A percentile compares a stretch with the other conserved stretches of the same genome.
Evolutionary conservation across 805 yeast species (phyloP).

Genomic region (Maudiozyma pseudohumilis): DNA sequence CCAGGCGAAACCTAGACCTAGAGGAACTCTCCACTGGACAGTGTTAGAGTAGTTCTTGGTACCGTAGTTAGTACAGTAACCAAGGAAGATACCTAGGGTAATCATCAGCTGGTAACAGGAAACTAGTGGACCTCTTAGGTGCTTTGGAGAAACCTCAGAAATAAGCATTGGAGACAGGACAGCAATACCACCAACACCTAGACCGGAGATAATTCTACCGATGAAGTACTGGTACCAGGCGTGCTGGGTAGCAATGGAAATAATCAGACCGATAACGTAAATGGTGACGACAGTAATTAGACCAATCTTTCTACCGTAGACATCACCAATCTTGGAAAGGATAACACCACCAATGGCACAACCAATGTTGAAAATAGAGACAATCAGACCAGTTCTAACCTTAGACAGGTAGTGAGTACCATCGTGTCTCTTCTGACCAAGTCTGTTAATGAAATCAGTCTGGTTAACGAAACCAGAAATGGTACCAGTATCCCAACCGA

Average conservation of each 20-base stretch:
- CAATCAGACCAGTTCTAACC: slow-evolving; percentile 40
- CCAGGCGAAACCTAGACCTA: slow-evolving; percentile 46
- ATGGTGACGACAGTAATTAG: slow-evolving; percentile 51
- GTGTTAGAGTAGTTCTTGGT: slow-evolving; percentile 53
- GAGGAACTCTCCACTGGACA: slow-evolving; percentile 66
- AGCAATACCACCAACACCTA: slow-evolving; percentile 68
- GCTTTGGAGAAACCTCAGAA: slow-evolving; percentile 30
- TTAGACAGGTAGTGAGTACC: slow-evolving; percentile 37
- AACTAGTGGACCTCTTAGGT: slow-evolving; percentile 60
- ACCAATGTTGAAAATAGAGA: slow-evolving; percentile 59
- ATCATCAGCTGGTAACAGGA: slow-evolving; percentile 61
- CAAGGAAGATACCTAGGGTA: slow-evolving; percentile 64
- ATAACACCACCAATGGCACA: slow-evolving; percentile 66
- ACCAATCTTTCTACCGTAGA: slow-evolving; percentile 57
- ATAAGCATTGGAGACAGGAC: slow-evolving; percentile 67
- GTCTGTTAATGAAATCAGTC: slow-evolving; percentile 43
- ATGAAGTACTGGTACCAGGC: slow-evolving; percentile 64
- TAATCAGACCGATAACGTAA: slow-evolving; percentile 56
- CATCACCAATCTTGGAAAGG: slow-evolving; percentile 50
- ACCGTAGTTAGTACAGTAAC: slow-evolving; percentile 65
- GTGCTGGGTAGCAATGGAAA: slow-evolving; percentile 46
- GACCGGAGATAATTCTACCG: slow-evolving; percentile 61
- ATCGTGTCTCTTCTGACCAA: slow-evolving; percentile 35
- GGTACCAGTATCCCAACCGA: slow-evolving; percentile 72
- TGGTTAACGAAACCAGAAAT: slow-evolving; percentile 62